phyloP scores from a whole-genome alignment of 169 alveolate genomes.

The Perkinsus olseni region DNA sequence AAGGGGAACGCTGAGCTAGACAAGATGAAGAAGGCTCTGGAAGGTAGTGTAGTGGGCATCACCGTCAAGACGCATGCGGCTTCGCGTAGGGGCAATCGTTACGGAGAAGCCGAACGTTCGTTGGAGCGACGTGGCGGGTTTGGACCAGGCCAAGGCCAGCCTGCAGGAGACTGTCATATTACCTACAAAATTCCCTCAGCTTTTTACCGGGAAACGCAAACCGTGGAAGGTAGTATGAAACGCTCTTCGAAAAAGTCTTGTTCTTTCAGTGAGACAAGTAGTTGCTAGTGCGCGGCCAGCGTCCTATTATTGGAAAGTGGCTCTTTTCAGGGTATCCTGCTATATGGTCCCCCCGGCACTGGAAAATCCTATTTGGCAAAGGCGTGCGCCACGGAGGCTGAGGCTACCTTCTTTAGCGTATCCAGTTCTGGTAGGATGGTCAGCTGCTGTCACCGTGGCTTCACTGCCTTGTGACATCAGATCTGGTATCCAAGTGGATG shows the following conservation, averaged over 20 bases:
- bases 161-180: conserved; percentile 79
- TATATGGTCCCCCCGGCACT: conserved; percentile 97
- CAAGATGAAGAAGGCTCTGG: conserved; percentile 5
- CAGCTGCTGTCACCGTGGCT: neutral
- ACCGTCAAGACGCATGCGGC: neutral
- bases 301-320: neutral
- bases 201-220: conserved; percentile 63
- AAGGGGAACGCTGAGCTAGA: neutral
- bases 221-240: conserved; percentile 40
- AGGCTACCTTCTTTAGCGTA: conserved; percentile 19
- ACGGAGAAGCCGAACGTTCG: conserved; percentile 74
- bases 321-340: conserved; percentile 49
- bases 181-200: conserved; percentile 81
- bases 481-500: conserved; percentile 93
- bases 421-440: conserved; percentile 24
- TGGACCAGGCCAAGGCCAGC: conserved; percentile 75
- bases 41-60: neutral
- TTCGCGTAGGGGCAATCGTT: neutral
- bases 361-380: conserved; percentile 97
- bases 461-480: conserved; percentile 20
- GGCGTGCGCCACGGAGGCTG: conserved; percentile 98
- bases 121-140: conserved; percentile 81
- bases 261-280: neutral
- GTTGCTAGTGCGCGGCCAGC: neutral
- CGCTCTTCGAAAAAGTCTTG: neutral